Base-by-base conservation (phyloP, 257 asterid genomes). In the Nicotiana benthamiana region DNA sequence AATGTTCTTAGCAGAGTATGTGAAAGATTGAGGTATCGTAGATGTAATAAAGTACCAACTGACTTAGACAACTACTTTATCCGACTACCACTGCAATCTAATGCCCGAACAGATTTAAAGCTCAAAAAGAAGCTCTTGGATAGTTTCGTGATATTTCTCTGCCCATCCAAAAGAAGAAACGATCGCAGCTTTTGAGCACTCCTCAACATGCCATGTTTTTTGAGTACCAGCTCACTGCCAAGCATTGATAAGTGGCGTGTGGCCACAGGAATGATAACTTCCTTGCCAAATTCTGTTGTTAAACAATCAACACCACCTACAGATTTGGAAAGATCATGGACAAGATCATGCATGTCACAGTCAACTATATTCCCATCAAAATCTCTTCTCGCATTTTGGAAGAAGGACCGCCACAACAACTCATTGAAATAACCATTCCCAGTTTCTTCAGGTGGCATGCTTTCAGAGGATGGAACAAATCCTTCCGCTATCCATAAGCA, bases 401-500 rank as follows among this genome's bases (percentile, higher is more conserved):
- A 91, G 78, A 90, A 87, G 34, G 93, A 91, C 80, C 91, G 85
- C 40, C 87, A 85, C 60, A 86, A 64, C 54, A 91, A 80, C 80
- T 91, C 92, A 30, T 88, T 80, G 86, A 91, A 91, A 81, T 85
- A 91, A 40, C 86, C 88, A 18, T 75, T 75, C 67, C 93, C 93
- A 9, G 80, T 62, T 30, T 82, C 90, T 83, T 89, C 93, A 80
- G 85, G 88, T 4, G 34, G 74, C 86, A 79, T 87, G 63, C 56
- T 40, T 46, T 20, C 83, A 48, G 79, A 81, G 57, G 81, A 64
- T 70, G 77, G 80, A 13, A 91, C 85, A 83, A 90, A 91, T 24
- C 96, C 94, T 84, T 90, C 93, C 15, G 89, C 92, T 88, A 90
- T 90, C 92, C 96, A 91, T 32, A 90, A 75, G 16, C 32, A 51